Conservation (phyloP, 345 rosid species). For the Pistacia vera region DNA sequence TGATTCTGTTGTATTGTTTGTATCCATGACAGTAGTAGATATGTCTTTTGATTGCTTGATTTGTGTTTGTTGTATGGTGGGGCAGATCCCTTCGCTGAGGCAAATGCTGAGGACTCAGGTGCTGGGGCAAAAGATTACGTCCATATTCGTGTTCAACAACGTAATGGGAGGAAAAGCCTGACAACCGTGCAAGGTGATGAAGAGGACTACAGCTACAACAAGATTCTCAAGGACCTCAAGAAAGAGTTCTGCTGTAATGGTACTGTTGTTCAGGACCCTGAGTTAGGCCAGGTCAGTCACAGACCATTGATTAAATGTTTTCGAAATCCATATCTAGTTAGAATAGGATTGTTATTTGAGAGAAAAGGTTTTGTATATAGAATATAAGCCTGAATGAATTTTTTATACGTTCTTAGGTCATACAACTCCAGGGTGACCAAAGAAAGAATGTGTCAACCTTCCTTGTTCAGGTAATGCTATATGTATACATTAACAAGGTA, state of each 20-base stretch:
- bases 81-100: slow-evolving; percentile 73
- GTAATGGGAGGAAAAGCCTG: slow-evolving; percentile 84
- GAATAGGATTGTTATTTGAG: not conserved
- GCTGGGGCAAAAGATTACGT: slow-evolving; percentile 72
- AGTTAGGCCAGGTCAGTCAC: slow-evolving; percentile 69
- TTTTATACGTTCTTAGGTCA: slow-evolving; percentile 45
- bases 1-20: not conserved
- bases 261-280: slow-evolving; percentile 83
- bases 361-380: too few relatives aligned
- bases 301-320: not conserved
- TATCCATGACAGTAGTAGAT: not conserved
- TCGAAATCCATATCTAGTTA: not conserved
- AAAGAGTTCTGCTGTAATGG: slow-evolving; percentile 77
- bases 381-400: not conserved
- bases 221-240: slow-evolving; percentile 88
- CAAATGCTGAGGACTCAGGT: slow-evolving; percentile 78
- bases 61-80: not conserved
- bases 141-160: slow-evolving; percentile 71
- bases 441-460: slow-evolving; percentile 79
- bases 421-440: slow-evolving; percentile 89
- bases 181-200: slow-evolving; percentile 81
- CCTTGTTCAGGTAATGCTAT: slow-evolving; percentile 58
- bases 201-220: slow-evolving; percentile 77
- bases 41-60: not conserved
- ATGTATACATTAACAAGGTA: not conserved